Evolutionary conservation across 768 basidiomycete species (phyloP).

Genomic region (Austroboletus eburneus): DNA sequence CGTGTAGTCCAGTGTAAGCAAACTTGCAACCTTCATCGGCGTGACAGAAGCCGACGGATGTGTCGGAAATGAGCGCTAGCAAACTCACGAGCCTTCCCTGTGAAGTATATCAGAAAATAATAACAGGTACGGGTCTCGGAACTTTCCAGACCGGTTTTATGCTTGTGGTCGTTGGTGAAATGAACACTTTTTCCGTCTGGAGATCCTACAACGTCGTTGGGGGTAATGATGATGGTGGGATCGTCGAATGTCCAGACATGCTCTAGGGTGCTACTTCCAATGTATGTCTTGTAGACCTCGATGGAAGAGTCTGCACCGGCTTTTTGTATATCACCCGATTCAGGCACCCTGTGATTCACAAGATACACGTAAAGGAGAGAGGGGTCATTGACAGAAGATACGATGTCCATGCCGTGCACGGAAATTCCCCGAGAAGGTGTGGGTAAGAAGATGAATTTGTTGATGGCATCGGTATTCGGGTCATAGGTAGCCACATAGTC

Average conservation of each 20-base stretch:
- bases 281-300: slow-evolving; percentile 59
- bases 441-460: slow-evolving; percentile 42
- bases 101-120: not conserved
- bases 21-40: slow-evolving; percentile 56
- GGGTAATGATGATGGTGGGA: slow-evolving; percentile 48
- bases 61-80: slow-evolving; percentile 32
- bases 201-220: slow-evolving; percentile 70
- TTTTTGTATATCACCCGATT: slow-evolving; percentile 31
- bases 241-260: slow-evolving; percentile 59
- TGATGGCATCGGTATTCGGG: slow-evolving; percentile 41
- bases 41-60: slow-evolving; percentile 65
- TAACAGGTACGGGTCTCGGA: not conserved
- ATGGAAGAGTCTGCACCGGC: slow-evolving; percentile 70
- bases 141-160: slow-evolving; percentile 53
- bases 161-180: slow-evolving; percentile 64
- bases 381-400: slow-evolving; percentile 45
- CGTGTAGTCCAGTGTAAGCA: slow-evolving; percentile 46
- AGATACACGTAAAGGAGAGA: slow-evolving; percentile 58
- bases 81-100: slow-evolving; percentile 23
- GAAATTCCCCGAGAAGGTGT: slow-evolving; percentile 40
- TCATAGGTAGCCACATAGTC: slow-evolving; percentile 65
- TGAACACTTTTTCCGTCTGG: slow-evolving; percentile 61
- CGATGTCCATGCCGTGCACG: slow-evolving; percentile 67
- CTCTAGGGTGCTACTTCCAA: slow-evolving; percentile 40
- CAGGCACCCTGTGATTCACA: slow-evolving; percentile 65